These are phyloP conservation scores for Leccinellum rugosiceps DNA, from an alignment of 768 basidiomycete genomes.

Conservation along the genomic window DNA sequence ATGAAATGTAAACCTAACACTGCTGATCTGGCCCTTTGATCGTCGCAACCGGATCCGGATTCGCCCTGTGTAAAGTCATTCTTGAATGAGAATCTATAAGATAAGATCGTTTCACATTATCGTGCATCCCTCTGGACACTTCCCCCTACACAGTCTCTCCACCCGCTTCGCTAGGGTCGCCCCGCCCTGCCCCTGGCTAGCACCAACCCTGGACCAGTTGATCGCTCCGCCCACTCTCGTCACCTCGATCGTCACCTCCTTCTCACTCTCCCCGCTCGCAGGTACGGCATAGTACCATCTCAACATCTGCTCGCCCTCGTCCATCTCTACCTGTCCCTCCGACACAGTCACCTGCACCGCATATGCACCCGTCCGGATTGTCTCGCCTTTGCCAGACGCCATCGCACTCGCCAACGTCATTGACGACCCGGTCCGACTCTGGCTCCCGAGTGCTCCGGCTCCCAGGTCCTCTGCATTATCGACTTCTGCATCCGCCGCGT, in stretches of 20 bases:
- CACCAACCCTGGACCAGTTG: slow-evolving; percentile 11
- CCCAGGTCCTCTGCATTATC: neutral
- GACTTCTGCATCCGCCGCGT: neutral
- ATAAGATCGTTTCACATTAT: slow-evolving; percentile 21
- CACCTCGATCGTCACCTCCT: slow-evolving; percentile 40
- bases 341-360: slow-evolving; percentile 43
- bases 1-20: no score
- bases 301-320: slow-evolving; percentile 48
- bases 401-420: slow-evolving; percentile 7
- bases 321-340: slow-evolving; percentile 45
- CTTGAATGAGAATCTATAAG: no score
- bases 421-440: slow-evolving; percentile 14
- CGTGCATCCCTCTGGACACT: slow-evolving; percentile 12
- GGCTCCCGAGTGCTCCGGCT: neutral
- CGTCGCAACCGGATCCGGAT: no score
- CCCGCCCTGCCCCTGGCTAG: neutral
- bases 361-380: slow-evolving; percentile 27
- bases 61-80: neutral
- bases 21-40: neutral
- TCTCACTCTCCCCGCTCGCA: slow-evolving; percentile 16
- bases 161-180: slow-evolving; percentile 1
- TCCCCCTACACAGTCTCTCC: slow-evolving; percentile 3
- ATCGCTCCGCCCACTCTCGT: slow-evolving; percentile 42
- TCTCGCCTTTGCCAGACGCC: neutral
- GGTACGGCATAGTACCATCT: slow-evolving; percentile 48